Conservation (phyloP, 2,329 filamentous ascomycete genomes). For the Venturiaceae sp. region DNA sequence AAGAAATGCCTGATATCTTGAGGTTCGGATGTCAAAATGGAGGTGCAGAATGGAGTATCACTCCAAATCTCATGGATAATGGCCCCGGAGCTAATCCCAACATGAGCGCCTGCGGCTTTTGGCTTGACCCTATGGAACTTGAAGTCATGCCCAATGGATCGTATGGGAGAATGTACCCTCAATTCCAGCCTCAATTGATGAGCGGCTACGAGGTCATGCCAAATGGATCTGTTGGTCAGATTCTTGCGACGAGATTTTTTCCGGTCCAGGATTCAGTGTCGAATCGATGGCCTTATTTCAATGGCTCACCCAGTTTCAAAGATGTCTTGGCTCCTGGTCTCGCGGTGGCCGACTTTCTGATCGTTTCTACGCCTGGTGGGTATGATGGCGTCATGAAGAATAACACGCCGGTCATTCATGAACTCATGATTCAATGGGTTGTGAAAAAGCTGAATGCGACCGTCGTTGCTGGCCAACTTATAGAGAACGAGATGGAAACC, state of each 20-base stretch:
- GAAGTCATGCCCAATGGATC: no score
- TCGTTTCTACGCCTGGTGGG: constrained; percentile 1
- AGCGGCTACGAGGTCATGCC: constrained; percentile 1
- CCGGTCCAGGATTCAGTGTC: neutral
- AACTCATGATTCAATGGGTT: constrained; percentile 8
- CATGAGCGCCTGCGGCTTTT: constrained; percentile 7
- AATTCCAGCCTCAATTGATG: constrained; percentile 3
- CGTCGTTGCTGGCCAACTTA: neutral
- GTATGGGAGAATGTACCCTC: no score
- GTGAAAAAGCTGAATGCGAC: constrained; percentile 1
- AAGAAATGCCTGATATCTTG: neutral
- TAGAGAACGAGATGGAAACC: neutral
- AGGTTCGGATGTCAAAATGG: constrained; percentile 3
- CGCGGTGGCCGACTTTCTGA: constrained; percentile 7
- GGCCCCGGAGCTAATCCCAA: neutral
- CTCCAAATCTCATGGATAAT: neutral
- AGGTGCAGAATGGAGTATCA: constrained; percentile 2
- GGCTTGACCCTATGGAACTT: neutral
- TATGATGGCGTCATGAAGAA: neutral
- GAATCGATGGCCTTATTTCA: neutral
- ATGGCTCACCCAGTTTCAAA: constrained; percentile 6
- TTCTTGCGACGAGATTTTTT: constrained; percentile 2
- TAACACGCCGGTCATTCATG: constrained; percentile 4
- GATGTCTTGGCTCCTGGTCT: constrained; percentile 3
- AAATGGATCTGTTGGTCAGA: neutral